phyloP scores from a whole-genome alignment of 768 basidiomycete species.

The Termitomyces sp. region DNA sequence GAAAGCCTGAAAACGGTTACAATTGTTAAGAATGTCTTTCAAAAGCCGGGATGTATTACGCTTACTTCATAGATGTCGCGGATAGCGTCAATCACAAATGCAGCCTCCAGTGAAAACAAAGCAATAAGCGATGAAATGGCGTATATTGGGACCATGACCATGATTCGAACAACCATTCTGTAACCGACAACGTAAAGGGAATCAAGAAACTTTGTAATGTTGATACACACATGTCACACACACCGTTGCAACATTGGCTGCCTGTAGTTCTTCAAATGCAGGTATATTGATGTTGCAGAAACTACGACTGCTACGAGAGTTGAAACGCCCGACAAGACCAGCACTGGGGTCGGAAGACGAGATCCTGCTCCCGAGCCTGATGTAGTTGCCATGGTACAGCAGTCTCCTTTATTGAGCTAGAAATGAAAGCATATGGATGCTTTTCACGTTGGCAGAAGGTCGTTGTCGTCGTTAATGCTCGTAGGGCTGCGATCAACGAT shows the following conservation, averaged over 20 bases:
- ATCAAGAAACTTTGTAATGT: neutral
- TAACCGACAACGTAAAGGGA: neutral
- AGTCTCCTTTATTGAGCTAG: neutral
- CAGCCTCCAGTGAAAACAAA: slow-evolving; percentile 88
- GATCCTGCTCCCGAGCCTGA: slow-evolving; percentile 49
- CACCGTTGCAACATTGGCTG: slow-evolving; percentile 79
- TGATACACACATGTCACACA: slow-evolving; percentile 6
- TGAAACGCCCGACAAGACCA: slow-evolving; percentile 55
- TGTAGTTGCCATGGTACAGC: slow-evolving; percentile 9
- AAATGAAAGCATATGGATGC: neutral
- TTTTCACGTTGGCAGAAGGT: neutral
- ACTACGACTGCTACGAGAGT: slow-evolving; percentile 68
- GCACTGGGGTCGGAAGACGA: slow-evolving; percentile 47
- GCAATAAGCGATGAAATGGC: slow-evolving; percentile 88
- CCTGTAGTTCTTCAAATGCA: slow-evolving; percentile 84
- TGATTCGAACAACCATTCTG: slow-evolving; percentile 90
- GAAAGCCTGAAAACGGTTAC: slow-evolving; percentile 55
- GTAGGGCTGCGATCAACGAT: neutral
- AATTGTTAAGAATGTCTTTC: neutral
- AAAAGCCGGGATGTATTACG: neutral
- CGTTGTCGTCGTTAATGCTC: neutral
- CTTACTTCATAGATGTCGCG: slow-evolving; percentile 94
- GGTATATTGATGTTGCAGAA: slow-evolving; percentile 66
- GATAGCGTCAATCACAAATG: slow-evolving; percentile 93
- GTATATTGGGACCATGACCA: slow-evolving; percentile 96